Percentiles rank a stretch among this genome's conserved stretches.
Evolutionary conservation across 2,329 filamentous ascomycete genomes (phyloP).

Genomic region (Thielaviopsis ethacetica): DNA sequence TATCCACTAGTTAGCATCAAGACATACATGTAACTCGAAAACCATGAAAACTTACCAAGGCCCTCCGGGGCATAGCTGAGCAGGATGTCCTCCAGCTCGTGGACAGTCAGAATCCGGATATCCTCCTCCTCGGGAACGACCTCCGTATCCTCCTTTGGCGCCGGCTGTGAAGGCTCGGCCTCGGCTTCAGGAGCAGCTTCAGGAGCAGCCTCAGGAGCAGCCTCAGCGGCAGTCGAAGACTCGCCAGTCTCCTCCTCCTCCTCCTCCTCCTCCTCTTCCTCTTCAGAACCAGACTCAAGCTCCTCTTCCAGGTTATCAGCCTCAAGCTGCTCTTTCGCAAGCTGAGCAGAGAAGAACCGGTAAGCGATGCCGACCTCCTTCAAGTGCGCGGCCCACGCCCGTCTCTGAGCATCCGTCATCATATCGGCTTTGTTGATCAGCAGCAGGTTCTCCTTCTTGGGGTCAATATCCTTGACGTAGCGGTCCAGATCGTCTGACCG

Average conservation of each 20-base stretch:
- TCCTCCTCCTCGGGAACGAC: constrained; percentile 32
- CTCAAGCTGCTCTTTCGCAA: constrained; percentile 83
- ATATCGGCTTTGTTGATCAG: constrained; percentile 98
- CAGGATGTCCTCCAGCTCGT: constrained; percentile 84
- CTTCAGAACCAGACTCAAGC: constrained; percentile 30
- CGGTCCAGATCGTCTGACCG: constrained; percentile 81
- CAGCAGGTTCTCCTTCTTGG: constrained; percentile 75
- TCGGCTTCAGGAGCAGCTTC: not conserved
- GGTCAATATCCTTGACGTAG: constrained; percentile 86
- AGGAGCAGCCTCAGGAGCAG: constrained; percentile 15
- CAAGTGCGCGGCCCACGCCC: constrained; percentile 75
- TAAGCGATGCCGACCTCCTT: constrained; percentile 68
- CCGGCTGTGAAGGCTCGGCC: constrained; percentile 14
- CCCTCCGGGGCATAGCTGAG: constrained; percentile 48
- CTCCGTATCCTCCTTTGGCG: constrained; percentile 19
- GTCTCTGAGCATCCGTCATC: constrained; percentile 78
- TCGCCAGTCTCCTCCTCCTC: constrained; percentile 12
- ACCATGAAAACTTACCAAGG: constrained; percentile 25
- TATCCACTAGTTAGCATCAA: constrained; percentile 9
- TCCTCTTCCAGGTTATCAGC: constrained; percentile 19
- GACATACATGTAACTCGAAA: not conserved
- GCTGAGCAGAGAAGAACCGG: constrained; percentile 86
- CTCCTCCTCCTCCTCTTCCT: constrained; percentile 22
- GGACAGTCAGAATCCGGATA: constrained; percentile 74
- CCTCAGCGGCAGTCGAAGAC: constrained; percentile 16